A percentile compares a stretch with the other conserved stretches of the same genome.
Conservation (phyloP, 768 basidiomycete species). For the Sporobolomyces phaffii region DNA sequence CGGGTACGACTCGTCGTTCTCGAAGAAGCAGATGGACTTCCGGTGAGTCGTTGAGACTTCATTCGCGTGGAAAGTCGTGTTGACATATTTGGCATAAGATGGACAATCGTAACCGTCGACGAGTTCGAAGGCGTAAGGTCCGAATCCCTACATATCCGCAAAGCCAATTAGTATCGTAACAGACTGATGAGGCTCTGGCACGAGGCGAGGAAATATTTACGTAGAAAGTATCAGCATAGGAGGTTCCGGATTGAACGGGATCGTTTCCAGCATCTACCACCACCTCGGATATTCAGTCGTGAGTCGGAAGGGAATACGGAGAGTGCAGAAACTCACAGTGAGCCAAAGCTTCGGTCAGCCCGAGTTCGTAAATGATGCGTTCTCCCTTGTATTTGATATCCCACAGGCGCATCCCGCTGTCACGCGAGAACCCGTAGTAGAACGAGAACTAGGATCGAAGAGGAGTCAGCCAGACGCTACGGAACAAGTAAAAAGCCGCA, state of each 20-base stretch:
- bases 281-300: not conserved
- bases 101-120: conserved; percentile 46
- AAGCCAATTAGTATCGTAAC: too few relatives aligned
- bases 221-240: conserved; percentile 40
- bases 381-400: conserved; percentile 43
- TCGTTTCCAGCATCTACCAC: conserved; percentile 39
- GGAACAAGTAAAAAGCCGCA: too few relatives aligned
- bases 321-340: conserved; percentile 29
- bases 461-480: too few relatives aligned
- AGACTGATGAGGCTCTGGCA: too few relatives aligned
- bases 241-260: conserved; percentile 36
- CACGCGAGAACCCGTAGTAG: conserved; percentile 41
- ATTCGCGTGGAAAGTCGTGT: conserved; percentile 43
- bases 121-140: conserved; percentile 43
- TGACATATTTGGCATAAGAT: conserved; percentile 41
- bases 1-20: conserved; percentile 38
- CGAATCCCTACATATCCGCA: conserved; percentile 32
- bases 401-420: conserved; percentile 40
- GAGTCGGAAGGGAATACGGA: not conserved
- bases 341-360: conserved; percentile 42
- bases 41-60: conserved; percentile 44
- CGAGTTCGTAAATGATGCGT: conserved; percentile 42
- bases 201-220: too few relatives aligned
- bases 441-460: conserved; percentile 36
- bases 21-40: conserved; percentile 40